Conservation (phyloP, 1,284 basidiomycete species). For the Sparassis latifolia region DNA sequence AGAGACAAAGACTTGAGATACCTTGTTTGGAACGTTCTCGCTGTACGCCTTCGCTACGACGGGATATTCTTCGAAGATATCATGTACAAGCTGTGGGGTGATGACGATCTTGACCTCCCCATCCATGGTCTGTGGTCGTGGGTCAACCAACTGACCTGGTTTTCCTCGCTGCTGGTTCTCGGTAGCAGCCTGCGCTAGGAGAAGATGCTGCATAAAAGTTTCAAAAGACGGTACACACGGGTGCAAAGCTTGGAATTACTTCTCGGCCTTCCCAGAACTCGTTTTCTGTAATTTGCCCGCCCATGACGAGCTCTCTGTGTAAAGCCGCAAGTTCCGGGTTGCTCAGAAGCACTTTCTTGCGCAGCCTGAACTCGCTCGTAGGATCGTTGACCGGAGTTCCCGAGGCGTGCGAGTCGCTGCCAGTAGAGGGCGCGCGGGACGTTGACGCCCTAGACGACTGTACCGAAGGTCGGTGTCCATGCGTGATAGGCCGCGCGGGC, state of each 20-base stretch:
- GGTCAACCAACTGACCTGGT: conserved; percentile 84
- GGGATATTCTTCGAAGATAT: conserved; percentile 98
- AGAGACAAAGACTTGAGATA: conserved; percentile 21
- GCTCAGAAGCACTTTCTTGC: conserved; percentile 75
- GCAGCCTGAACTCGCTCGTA: conserved; percentile 59
- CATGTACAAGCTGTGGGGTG: conserved; percentile 87
- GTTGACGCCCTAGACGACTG: conserved; percentile 32
- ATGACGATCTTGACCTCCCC: conserved; percentile 88
- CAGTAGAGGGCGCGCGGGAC: conserved; percentile 55
- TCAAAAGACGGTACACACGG: neutral
- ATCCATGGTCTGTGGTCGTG: conserved; percentile 75
- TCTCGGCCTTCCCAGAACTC: conserved; percentile 96
- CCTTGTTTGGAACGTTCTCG: conserved; percentile 87
- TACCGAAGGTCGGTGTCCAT: conserved; percentile 21
- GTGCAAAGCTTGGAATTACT: conserved; percentile 35
- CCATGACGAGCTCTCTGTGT: conserved; percentile 83
- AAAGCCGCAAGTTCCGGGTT: conserved; percentile 72
- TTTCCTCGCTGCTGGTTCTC: conserved; percentile 78
- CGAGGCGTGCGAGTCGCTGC: conserved; percentile 49
- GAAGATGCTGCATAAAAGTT: conserved; percentile 39
- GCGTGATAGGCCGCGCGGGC: conserved; percentile 14
- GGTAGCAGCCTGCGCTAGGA: conserved; percentile 64
- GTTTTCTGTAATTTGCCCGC: conserved; percentile 78
- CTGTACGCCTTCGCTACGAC: conserved; percentile 88
- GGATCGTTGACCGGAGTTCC: conserved; percentile 54